Evolutionary conservation across 83 land plant genomes (phyloP), one percentile per base, ranked within the genome.

Genomic region (Picea engelmannii): DNA sequence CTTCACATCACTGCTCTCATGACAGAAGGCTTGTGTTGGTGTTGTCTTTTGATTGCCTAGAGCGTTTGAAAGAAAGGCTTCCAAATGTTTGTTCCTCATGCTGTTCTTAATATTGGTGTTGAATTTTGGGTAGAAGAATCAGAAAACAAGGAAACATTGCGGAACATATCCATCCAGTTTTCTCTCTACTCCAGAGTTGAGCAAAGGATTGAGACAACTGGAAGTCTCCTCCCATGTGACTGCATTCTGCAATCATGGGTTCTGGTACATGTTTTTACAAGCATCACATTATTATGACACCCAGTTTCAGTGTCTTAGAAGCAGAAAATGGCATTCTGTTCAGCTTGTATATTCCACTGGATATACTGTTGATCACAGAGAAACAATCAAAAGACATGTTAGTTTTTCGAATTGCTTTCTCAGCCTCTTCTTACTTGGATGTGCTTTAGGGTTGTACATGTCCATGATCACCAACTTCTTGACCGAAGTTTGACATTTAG

Each of bases 381-480:
- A n/a, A 71, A 71, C 20, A 49, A 4, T 70, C 20, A 70, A 70
- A 70, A 38, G 75, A 70, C 20, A 44, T 35, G 75, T 70, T 13
- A 38, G 6, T 42, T 70, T 40, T 70, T 10, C 49, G 18, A 20
- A 24, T 70, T 42, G 52, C 75, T 38, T 40, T 70, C 62, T 52
- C 79, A 76, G 9, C 31, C 16, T 76, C 38, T 49, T 76, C 27
- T 55, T 52, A 15, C 79, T 58, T 76, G 60, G 62, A 76, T 47
- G 79, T 76, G 79, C 40, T 38, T 38, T 38, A 38, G 0, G 40
- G 40, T 0, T 38, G 40, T 38, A 38, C 62, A 52, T 76, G 79
- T 52, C 44, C 62, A 76, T 76, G 42, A 70, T 42, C 21, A 42
- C 75, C 75, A 70, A 70, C 75, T 70, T 70, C 75, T 42, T 70